These are phyloP conservation scores for Knufia petricola DNA, from an alignment of 2,329 filamentous ascomycete genomes.

Conservation along the genomic window DNA sequence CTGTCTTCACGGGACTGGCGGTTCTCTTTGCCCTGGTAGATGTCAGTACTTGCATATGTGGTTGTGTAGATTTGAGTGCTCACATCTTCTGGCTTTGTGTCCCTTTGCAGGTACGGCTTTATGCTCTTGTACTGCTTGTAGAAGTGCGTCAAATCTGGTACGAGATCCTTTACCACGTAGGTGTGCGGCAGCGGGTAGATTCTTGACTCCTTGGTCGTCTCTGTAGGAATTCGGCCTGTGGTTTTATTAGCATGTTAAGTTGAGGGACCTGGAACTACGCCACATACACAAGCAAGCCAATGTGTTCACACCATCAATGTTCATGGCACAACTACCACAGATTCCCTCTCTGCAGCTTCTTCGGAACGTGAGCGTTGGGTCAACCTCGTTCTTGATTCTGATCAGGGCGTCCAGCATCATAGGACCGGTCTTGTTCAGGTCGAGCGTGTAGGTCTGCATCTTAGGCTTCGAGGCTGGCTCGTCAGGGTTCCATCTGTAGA, in stretches of 20 bases:
- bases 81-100: conserved; percentile 75
- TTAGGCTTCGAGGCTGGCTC: conserved; percentile 81
- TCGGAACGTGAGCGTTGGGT: conserved; percentile 92
- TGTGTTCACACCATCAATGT: conserved; percentile 98
- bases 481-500: conserved; percentile 98
- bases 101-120: conserved; percentile 93
- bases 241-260: conserved; percentile 12
- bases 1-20: conserved; percentile 86
- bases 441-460: conserved; percentile 91
- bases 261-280: conserved; percentile 6
- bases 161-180: conserved; percentile 98
- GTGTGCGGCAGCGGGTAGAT: conserved; percentile 98
- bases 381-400: conserved; percentile 97
- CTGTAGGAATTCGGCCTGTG: conserved; percentile 82
- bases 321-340: conserved; percentile 98
- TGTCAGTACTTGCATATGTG: conserved; percentile 15
- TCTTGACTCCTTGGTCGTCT: conserved; percentile 70
- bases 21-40: conserved; percentile 71
- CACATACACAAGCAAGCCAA: conserved; percentile 89
- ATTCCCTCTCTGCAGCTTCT: conserved; percentile 96
- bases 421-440: conserved; percentile 96
- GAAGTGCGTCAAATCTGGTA: conserved; percentile 94
- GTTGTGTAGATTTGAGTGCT: background rate
- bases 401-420: conserved; percentile 98
- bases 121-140: conserved; percentile 99